These are phyloP conservation scores for Globisporangium nagaii DNA, from an alignment of 352 stramenopile species.

Conservation along the genomic window DNA sequence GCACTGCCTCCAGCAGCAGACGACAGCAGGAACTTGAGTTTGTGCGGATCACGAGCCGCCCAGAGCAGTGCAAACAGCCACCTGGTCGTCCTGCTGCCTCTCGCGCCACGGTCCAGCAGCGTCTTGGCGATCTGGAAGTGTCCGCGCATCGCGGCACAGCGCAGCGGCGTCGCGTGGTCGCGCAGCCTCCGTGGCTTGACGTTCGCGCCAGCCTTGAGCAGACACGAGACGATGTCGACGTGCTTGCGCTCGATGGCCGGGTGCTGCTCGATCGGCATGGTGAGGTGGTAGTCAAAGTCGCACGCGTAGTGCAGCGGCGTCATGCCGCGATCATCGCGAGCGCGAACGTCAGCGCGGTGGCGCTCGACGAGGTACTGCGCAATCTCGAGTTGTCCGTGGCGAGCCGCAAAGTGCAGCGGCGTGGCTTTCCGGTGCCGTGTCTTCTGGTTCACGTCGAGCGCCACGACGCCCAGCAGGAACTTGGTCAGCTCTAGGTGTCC, in stretches of 20 bases:
- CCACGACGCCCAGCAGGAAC: slow-evolving; percentile 19
- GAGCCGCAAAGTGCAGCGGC: slow-evolving; percentile 17
- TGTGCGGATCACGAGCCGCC: slow-evolving; percentile 12
- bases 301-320: slow-evolving; percentile 34
- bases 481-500: slow-evolving; percentile 17
- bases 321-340: slow-evolving; percentile 23
- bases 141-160: slow-evolving; percentile 23
- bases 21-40: slow-evolving; percentile 32
- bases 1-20: neutral
- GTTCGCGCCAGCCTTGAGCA: slow-evolving; percentile 16
- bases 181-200: slow-evolving; percentile 12
- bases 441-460: slow-evolving; percentile 14
- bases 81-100: slow-evolving; percentile 8
- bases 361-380: slow-evolving; percentile 21
- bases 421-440: slow-evolving; percentile 3
- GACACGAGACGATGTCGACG: slow-evolving; percentile 17
- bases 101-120: slow-evolving; percentile 27
- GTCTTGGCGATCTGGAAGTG: slow-evolving; percentile 24
- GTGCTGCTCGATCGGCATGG: slow-evolving; percentile 13
- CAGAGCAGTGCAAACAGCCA: slow-evolving; percentile 20
- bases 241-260: slow-evolving; percentile 8
- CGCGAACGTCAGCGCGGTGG: slow-evolving; percentile 15
- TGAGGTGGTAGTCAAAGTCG: slow-evolving; percentile 19
- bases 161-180: slow-evolving; percentile 23
- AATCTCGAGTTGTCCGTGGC: slow-evolving; percentile 14